A percentile compares a stretch with the other conserved stretches of the same genome.
These are phyloP conservation scores for Parascedosporium putredinis DNA, from an alignment of 2,329 filamentous ascomycete species.

Conservation along the genomic window DNA sequence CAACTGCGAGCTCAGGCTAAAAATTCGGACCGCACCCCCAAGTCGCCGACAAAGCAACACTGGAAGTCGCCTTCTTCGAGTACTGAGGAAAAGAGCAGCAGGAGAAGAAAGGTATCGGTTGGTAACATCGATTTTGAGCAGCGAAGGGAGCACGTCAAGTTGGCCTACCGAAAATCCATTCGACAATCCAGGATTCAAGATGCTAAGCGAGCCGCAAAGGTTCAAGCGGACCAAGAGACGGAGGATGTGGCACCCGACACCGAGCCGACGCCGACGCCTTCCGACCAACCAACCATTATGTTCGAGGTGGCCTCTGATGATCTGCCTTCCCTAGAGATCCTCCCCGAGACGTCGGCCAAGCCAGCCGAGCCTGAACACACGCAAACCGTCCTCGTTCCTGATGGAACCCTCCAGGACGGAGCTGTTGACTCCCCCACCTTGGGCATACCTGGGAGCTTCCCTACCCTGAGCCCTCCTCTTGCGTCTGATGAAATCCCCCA, in stretches of 20 bases:
- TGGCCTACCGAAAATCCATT: constrained; percentile 77
- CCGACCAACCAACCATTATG: constrained; percentile 3
- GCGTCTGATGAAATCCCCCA: constrained; percentile 36
- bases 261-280: constrained; percentile 19
- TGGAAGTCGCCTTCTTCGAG: not conserved
- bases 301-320: not conserved
- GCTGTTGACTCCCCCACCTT: constrained; percentile 10
- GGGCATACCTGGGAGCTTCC: constrained; percentile 51
- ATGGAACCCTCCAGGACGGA: not conserved
- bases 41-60: constrained; percentile 22
- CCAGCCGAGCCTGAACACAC: not conserved
- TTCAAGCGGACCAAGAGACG: not conserved
- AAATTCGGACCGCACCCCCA: constrained; percentile 46
- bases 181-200: constrained; percentile 58
- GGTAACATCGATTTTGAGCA: constrained; percentile 79
- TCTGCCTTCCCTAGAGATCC: not conserved
- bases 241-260: constrained; percentile 20
- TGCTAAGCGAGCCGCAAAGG: constrained; percentile 35
- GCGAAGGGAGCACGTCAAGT: constrained; percentile 69
- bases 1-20: constrained; percentile 59
- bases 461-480: constrained; percentile 26
- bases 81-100: constrained; percentile 16
- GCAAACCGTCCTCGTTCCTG: not conserved
- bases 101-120: constrained; percentile 47
- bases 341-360: not conserved